A percentile compares a stretch with the other conserved stretches of the same genome.
Conservation (phyloP, 176 grass and related monocot species). For the Bolboschoenus planiculmis region DNA sequence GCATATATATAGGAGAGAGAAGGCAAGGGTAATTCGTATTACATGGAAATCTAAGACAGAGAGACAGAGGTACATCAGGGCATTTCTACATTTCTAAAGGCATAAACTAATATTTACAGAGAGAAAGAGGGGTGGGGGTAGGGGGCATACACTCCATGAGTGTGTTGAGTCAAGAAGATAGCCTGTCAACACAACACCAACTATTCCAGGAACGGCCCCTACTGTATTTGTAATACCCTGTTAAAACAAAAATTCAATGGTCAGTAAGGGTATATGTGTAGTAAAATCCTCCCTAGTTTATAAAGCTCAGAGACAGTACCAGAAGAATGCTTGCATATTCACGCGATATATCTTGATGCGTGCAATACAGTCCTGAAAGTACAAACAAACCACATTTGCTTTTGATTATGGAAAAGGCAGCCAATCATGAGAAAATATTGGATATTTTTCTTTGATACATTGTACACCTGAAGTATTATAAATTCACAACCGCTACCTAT, state of each 20-base stretch:
- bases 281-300: too few relatives aligned
- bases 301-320: constrained; percentile 38
- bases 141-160: constrained; percentile 87
- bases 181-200: constrained; percentile 73
- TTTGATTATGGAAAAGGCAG: not conserved
- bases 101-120: not conserved
- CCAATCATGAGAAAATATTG: not conserved
- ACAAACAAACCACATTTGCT: not conserved
- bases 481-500: not conserved
- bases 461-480: not conserved
- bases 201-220: constrained; percentile 78
- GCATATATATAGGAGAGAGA: not conserved
- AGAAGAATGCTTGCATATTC: constrained; percentile 98
- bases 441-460: not conserved
- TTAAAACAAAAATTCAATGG: not conserved
- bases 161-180: constrained; percentile 88
- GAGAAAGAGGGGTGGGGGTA: not conserved
- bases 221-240: constrained; percentile 97
- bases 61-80: not conserved
- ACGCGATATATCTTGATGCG: constrained; percentile 95
- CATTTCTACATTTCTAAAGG: not conserved
- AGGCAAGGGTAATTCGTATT: not conserved
- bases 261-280: not conserved
- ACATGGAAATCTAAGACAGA: not conserved
- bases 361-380: constrained; percentile 86